Base-by-base conservation (phyloP, 2,329 filamentous ascomycete genomes). In the Phyllosticta citriasiana region DNA sequence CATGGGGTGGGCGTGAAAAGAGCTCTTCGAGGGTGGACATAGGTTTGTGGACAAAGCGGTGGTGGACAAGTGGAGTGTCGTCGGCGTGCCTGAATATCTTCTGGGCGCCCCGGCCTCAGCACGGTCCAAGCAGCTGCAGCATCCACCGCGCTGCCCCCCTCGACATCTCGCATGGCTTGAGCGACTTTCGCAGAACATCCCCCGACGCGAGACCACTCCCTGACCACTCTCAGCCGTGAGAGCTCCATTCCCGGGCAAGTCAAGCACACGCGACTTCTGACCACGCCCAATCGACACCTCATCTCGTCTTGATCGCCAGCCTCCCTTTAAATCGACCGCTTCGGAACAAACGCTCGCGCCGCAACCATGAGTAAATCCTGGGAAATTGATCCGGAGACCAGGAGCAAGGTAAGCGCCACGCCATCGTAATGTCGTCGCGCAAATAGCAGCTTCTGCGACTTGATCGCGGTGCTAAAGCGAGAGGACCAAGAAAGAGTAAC, bases 321-420 rank as follows among this genome's bases (percentile, higher is more conserved):
- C 60, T 63, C 55, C 55, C 61, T 59, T 47, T 35, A 59, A n/a
- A 4, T 47, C n/a, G 40, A 47, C 59, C 12, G 4, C 55, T 16
- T 10, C 54, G 25, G 25, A 47, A 54, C 40, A 16, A 19, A 50
- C 63, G 24, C 14, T 25, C 54, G 55, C 9, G n/a, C 57, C 62
- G 65, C 61, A 71, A 70, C 64, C 53, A 79, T 79, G 77, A 78
- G 76, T 71, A 93, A 92, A 78, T 93, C 96, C 88, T 99, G 94
- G 94, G 94, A 99, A 79, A 91, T 99, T 67, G 94, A 99, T 77
- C 94, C 94, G 56, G 93, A 97, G 81, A 97, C 93, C 64, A 86
- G 91, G 77, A 91, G 88, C 72, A 97, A 97, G 85, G 92, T 95
- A 78, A 68, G 73, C 63, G 30, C 14, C n/a, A 14, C 26, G 30